These are phyloP conservation scores for Bacterosira constricta DNA, from an alignment of 108 stramenopile genomes.

Conservation along the genomic window DNA sequence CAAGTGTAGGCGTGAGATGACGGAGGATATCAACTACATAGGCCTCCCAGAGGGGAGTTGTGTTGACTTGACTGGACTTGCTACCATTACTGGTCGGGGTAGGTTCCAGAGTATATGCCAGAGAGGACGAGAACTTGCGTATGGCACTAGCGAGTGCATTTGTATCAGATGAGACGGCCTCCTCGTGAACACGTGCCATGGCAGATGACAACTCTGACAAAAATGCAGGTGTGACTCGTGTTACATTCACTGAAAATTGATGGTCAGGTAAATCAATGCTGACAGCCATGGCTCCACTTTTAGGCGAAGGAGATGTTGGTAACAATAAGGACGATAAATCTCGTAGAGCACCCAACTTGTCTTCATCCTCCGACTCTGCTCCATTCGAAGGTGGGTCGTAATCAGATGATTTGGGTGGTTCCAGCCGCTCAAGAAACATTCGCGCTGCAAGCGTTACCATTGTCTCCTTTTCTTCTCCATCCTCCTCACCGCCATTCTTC, in stretches of 20 bases:
- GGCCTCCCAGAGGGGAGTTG: slow-evolving; percentile 51
- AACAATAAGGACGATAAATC: slow-evolving; percentile 62
- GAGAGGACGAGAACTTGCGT: slow-evolving; percentile 61
- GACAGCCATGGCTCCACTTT: background rate
- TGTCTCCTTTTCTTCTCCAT: slow-evolving; percentile 43
- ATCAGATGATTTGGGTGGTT: slow-evolving; percentile 49
- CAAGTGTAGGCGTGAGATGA: slow-evolving; percentile 41
- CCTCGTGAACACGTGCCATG: slow-evolving; percentile 42
- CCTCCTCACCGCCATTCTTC: background rate
- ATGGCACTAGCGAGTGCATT: slow-evolving; percentile 61
- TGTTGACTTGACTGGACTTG: background rate
- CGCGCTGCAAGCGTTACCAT: slow-evolving; percentile 63
- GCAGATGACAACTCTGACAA: slow-evolving; percentile 42
- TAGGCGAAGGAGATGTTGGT: background rate
- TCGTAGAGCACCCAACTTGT: slow-evolving; percentile 69
- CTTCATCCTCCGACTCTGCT: slow-evolving; percentile 53
- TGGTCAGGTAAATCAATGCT: background rate
- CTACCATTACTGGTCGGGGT: background rate
- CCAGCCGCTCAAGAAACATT: slow-evolving; percentile 72
- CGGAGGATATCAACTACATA: slow-evolving; percentile 61
- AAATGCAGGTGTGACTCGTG: slow-evolving; percentile 22
- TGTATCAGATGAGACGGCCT: slow-evolving; percentile 39
- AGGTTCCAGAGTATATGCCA: slow-evolving; percentile 59
- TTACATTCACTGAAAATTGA: slow-evolving; percentile 14
- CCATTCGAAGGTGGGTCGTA: slow-evolving; percentile 44